phyloP scores from a whole-genome alignment of 1,139 yeast genomes.

The Geotrichum histeridarum region DNA sequence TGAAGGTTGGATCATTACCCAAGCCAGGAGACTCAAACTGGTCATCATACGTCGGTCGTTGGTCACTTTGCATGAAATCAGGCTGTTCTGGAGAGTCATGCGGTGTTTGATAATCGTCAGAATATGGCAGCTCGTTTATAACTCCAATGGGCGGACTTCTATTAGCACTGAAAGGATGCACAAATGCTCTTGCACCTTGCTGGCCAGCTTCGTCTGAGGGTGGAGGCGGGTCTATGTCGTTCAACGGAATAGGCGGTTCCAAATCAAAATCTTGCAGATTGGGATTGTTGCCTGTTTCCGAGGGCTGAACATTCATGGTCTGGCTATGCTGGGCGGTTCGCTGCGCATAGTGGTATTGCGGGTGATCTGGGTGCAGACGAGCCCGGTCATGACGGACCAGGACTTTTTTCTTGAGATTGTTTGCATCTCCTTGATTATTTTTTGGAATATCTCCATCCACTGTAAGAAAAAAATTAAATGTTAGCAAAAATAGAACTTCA shows the following conservation, averaged over 20 bases:
- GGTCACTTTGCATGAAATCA: background rate
- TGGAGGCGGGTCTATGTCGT: background rate
- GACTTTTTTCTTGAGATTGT: constrained; percentile 50
- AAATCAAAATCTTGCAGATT: constrained; percentile 2
- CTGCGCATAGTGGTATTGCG: constrained; percentile 75
- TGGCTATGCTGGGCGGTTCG: constrained; percentile 55
- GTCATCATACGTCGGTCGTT: background rate
- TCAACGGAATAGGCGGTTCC: constrained; percentile 5
- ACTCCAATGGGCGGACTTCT: background rate
- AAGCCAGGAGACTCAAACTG: background rate
- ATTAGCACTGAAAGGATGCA: no score
- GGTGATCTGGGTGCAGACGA: constrained; percentile 60
- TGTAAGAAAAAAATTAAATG: background rate
- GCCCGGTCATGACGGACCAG: constrained; percentile 76
- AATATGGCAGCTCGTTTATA: background rate
- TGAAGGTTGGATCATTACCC: background rate
- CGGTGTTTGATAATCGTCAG: background rate
- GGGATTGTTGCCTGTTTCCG: constrained; percentile 64
- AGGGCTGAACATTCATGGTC: constrained; percentile 48
- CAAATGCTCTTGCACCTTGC: background rate
- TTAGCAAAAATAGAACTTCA: background rate
- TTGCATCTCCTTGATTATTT: background rate
- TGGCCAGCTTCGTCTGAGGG: background rate
- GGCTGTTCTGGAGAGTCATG: background rate
- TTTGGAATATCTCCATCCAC: constrained; percentile 8